Base-by-base conservation (phyloP, 139 green algal species). In the Pycnococcus provasolii region DNA sequence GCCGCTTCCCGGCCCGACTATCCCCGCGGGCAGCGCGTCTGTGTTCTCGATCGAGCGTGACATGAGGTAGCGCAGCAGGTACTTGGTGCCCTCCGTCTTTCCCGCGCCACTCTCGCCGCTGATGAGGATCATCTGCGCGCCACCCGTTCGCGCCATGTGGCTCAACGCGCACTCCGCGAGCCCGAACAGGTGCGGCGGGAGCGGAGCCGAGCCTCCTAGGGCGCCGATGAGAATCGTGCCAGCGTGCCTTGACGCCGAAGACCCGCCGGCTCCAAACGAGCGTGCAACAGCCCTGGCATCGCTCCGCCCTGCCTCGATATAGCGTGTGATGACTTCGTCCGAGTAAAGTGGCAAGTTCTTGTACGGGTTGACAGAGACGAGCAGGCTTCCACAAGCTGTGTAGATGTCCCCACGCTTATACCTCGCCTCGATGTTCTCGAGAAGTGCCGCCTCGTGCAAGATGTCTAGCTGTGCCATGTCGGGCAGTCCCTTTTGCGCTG, bases 91-190 rank as follows among this genome's bases (percentile, higher is more conserved):
- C 46, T 73, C 67, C 4, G 67, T 73, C 59, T 73, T 73, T 66
- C 67, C 67, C 5, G 67, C 57, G 45, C 67, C 67, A 39, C 26
- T 58, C 67, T 73, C 67, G 42, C 67, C 67, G 15, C 26, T 60
- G 67, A 73, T 73, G 40, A 73, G 13, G 64, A 73, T 39, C 26
- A 26, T 41, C 60, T 73, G 67, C 37, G 53, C 11, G 8, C 82
- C 64, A 80, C 80, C 42, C 43, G 60, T 66, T 40, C 37, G n/a
- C 46, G 80, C 73, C 89, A 96, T 95, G 68, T 94, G 83, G 15
- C 78, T 64, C 68, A 89, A 95, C 1, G 88, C 84, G 15, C 85
- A 73, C 52, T 95, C 85, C 15, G 90, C 90, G 37, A 96, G 89
- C 15, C 89, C 88, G 55, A 95, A 96, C 43, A 94, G 89, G 66